These are phyloP conservation scores for Orbilia oligospora DNA, from an alignment of 2,329 filamentous ascomycete species.

Conservation along the genomic window DNA sequence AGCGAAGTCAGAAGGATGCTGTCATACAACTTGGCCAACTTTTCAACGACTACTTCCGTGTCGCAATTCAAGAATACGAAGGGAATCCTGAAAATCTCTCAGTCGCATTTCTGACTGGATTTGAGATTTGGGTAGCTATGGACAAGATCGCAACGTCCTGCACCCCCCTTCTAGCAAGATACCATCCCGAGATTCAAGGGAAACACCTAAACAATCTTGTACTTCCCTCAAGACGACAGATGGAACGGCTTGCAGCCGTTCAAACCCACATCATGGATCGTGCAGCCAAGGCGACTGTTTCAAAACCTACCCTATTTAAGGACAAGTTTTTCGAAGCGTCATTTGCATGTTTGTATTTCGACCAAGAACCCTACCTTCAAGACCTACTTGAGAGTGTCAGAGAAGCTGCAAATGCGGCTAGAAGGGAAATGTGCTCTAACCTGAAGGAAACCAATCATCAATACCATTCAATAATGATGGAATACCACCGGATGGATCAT, in stretches of 20 bases:
- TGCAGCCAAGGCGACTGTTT: slow-evolving; percentile 42
- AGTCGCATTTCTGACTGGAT: slow-evolving; percentile 72
- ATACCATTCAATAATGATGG: slow-evolving; percentile 11
- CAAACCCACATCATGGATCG: slow-evolving; percentile 70
- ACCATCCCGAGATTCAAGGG: slow-evolving; percentile 69
- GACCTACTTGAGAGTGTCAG: slow-evolving; percentile 35
- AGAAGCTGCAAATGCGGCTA: slow-evolving; percentile 16
- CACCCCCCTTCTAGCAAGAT: slow-evolving; percentile 69
- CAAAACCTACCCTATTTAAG: slow-evolving; percentile 66
- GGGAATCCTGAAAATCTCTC: slow-evolving; percentile 70
- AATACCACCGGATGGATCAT: slow-evolving; percentile 26
- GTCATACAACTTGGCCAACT: slow-evolving; percentile 63
- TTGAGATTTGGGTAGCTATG: slow-evolving; percentile 74
- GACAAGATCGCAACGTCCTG: slow-evolving; percentile 69
- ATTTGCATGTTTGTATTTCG: slow-evolving; percentile 71
- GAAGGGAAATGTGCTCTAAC: not conserved
- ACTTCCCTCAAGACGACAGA: slow-evolving; percentile 68
- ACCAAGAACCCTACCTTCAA: slow-evolving; percentile 68
- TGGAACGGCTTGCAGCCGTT: slow-evolving; percentile 68
- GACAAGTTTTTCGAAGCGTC: slow-evolving; percentile 66
- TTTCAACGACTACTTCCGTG: slow-evolving; percentile 66
- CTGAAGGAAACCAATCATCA: slow-evolving; percentile 21
- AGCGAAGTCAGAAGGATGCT: slow-evolving; percentile 56
- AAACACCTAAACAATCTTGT: slow-evolving; percentile 69
- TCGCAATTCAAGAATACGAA: slow-evolving; percentile 66